These are phyloP conservation scores for Gossypium ekmanianum DNA, from an alignment of 345 rosid species.

Conservation along the genomic window DNA sequence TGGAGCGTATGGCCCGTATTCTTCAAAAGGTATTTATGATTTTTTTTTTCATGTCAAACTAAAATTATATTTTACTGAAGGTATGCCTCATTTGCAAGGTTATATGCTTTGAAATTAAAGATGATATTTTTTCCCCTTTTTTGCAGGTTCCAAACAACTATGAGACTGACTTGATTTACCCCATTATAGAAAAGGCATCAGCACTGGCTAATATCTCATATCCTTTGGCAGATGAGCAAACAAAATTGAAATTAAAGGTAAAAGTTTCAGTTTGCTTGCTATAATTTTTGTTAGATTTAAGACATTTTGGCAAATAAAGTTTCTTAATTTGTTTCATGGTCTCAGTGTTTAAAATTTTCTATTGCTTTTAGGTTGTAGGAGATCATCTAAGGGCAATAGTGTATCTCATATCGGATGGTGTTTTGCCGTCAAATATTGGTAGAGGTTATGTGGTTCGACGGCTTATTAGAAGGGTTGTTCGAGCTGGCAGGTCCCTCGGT, in stretches of 20 bases:
- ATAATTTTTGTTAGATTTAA: conserved; percentile 1
- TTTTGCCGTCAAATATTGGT: conserved; percentile 85
- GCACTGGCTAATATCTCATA: conserved; percentile 70
- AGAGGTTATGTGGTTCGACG: conserved; percentile 93
- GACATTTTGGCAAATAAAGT: not conserved
- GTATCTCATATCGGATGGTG: conserved; percentile 90
- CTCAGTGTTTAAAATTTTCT: conserved; percentile 15
- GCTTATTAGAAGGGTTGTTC: conserved; percentile 87
- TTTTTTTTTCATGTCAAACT: conserved; percentile 14
- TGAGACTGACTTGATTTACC: conserved; percentile 94
- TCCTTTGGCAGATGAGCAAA: conserved; percentile 44
- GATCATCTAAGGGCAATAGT: conserved; percentile 91
- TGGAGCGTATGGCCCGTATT: conserved; percentile 89
- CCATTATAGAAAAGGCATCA: conserved; percentile 67
- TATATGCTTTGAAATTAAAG: not conserved
- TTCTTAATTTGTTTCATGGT: not conserved
- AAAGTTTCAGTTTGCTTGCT: not conserved
- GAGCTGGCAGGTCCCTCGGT: conserved; percentile 79
- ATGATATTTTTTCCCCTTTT: not conserved
- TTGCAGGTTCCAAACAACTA: conserved; percentile 88
- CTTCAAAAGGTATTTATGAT: conserved; percentile 57
- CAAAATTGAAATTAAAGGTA: conserved; percentile 65
- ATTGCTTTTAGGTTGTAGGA: conserved; percentile 57
- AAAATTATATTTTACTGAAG: not conserved
- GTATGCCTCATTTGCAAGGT: not conserved